Evolutionary conservation across 2,329 filamentous ascomycete species (phyloP), one percentile per base, ranked within the genome.

Genomic region (Diaporthe amygdali): DNA sequence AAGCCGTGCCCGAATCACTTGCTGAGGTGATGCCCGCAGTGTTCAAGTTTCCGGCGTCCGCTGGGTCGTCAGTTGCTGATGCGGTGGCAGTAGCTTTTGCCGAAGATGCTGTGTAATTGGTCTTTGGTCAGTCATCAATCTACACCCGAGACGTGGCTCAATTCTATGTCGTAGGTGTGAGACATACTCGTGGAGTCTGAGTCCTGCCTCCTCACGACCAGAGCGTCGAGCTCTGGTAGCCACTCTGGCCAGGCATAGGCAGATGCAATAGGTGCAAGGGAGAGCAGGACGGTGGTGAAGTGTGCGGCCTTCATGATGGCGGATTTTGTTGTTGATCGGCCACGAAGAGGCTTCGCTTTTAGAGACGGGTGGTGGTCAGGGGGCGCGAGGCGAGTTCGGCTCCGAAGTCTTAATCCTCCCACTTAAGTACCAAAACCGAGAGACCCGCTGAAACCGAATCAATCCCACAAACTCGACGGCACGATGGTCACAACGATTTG

Each of bases 201-300:
- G 39, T 81, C 79, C 73, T 87, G 82, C 73, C 83, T 82, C 72
- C 87, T 84, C 63, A 87, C 88, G 49, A 91, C 80, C 44, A 92
- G 77, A 17, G 85, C 77, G 74, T 90, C 85, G 44, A 85, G 59
- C 15, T 87, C 84, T 22, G 88, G 88, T 46, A 90, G 80, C 85
- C 86, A 90, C 73, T 79, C 80, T 25, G 88, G 86, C 89, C 88
- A 90, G 70, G 85, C 66, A 73, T 77, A 75, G 1, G 79, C 88
- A 68, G 87, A 84, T n/a, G 84, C 84, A 27, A 88, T 74, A 20
- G 85, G 83, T 10, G 86, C 80, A 67, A 90, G 79, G 39, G 89
- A 84, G 52, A 91, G 82, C 74, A 89, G 82, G 69, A 87, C 74
- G 66, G 87, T 84, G 75, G 88, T 80, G 75, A 84, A 77, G 54